phyloP scores from a whole-genome alignment of 257 asterid species.

The Paraleonurus japonicus region DNA sequence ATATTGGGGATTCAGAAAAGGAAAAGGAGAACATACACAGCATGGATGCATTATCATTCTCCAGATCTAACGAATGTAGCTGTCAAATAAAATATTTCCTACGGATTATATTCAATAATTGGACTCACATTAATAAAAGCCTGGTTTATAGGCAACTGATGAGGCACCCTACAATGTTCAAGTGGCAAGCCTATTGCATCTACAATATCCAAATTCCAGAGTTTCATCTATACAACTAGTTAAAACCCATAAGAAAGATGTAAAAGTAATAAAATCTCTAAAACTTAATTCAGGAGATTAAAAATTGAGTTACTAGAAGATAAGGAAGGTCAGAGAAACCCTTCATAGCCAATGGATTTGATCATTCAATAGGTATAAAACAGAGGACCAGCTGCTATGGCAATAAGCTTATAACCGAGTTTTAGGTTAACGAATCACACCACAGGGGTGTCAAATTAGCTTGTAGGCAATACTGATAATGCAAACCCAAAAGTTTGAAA shows the following conservation, averaged over 20 bases:
- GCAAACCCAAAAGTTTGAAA: constrained; percentile 1
- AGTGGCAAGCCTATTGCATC: neutral
- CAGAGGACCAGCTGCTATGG: too few species aligned
- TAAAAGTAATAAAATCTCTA: neutral
- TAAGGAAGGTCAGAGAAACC: too few species aligned
- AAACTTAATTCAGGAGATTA: neutral
- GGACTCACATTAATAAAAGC: neutral
- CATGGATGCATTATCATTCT: neutral
- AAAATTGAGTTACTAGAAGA: neutral
- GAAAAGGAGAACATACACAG: neutral
- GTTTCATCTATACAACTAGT: neutral
- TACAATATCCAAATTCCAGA: neutral
- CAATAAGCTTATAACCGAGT: neutral
- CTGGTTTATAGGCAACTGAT: too few species aligned
- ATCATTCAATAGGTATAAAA: too few species aligned
- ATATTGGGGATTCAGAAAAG: neutral
- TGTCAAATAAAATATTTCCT: neutral
- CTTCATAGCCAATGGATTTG: too few species aligned
- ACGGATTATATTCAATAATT: neutral
- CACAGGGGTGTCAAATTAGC: too few species aligned
- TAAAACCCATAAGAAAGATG: neutral
- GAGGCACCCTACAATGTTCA: neutral
- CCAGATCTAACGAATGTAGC: neutral
- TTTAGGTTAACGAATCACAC: too few species aligned
- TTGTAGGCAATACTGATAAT: neutral